Percentiles rank a stretch among this genome's conserved stretches.
Conservation (phyloP, 106 monocot genomes). For the Dendrobium huoshanense region DNA sequence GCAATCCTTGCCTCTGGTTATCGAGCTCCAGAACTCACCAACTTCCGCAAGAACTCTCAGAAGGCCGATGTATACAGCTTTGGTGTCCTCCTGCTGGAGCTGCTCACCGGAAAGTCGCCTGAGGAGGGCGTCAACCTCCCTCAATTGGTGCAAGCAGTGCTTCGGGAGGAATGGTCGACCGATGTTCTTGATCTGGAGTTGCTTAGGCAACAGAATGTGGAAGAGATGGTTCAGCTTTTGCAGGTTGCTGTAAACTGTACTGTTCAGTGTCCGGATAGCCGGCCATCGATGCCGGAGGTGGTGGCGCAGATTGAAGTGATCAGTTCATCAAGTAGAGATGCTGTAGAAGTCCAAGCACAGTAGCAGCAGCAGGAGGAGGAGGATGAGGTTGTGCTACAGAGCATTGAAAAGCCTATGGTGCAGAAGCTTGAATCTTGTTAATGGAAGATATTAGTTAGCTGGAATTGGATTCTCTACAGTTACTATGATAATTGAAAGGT, state of each 20-base stretch:
- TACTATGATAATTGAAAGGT: no score
- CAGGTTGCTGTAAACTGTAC: slow-evolving; percentile 17
- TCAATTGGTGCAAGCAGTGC: slow-evolving; percentile 12
- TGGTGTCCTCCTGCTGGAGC: slow-evolving; percentile 48
- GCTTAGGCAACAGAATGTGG: slow-evolving; percentile 9
- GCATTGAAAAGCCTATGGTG: neutral
- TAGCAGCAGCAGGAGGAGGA: neutral
- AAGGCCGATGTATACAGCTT: slow-evolving; percentile 62
- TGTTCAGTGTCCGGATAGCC: slow-evolving; percentile 10
- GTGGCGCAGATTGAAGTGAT: slow-evolving; percentile 1
- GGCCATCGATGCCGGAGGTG: slow-evolving; percentile 9
- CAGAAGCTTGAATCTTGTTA: neutral
- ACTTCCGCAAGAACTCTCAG: slow-evolving; percentile 32
- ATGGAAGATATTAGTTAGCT: neutral
- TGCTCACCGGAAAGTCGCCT: slow-evolving; percentile 40
- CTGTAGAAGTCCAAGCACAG: neutral
- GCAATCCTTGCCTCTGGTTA: slow-evolving; percentile 30
- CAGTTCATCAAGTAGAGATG: neutral
- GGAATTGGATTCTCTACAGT: neutral
- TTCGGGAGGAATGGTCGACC: slow-evolving; percentile 19
- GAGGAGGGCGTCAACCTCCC: slow-evolving; percentile 32
- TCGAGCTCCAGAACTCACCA: slow-evolving; percentile 46
- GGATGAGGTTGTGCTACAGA: neutral
- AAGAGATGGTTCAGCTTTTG: slow-evolving; percentile 27
- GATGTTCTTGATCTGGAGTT: slow-evolving; percentile 23